Evolutionary conservation across 2,329 filamentous ascomycete species (phyloP), one percentile per base, ranked within the genome.

Genomic region (Monilinia aucupariae): DNA sequence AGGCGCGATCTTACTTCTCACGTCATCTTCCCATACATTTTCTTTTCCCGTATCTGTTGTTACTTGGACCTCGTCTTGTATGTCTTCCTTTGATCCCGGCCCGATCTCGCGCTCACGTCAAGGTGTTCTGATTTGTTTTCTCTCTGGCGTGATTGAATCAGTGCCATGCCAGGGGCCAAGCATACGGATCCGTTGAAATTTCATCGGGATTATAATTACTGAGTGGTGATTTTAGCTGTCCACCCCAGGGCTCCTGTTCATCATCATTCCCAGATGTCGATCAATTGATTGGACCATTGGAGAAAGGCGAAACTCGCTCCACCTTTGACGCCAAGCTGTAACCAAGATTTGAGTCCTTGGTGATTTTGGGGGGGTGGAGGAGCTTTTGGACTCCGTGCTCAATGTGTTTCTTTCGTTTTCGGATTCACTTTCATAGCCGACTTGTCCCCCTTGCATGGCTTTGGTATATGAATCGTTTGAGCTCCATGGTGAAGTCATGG

Each of bases 1-100:
- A 10, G 5, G 64, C 61, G 37, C 58, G 43, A 7, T 65, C 4
- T 64, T 48, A 30, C 64, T 61, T 3, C 64, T 66, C 1, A 67
- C 47, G 20, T 71, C 71, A 49, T 73, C 70, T 3, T 68, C 72
- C 71, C 71, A 72, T 27, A 68, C 61, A 59, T 65, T 70, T 41
- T 70, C 67, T 27, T 69, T 41, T 30, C 67, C 66, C 13, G 32
- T 27, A 13, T 12, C 41, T 30, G 39, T 30, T 17, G 39, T 47
- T 9, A 45, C 17, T 37, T 62, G 30, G 7, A 55, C 45, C 20
- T 25, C 25, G 3, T 43, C 10, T 55, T 4, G 13, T 34, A 20
- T 12, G 22, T 48, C 7, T 2, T 12, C 15, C 10, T 1, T 30
- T 4, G 7, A 17, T 4, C 22, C 4, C 17, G 4, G 1, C 6